Percentiles rank a stretch among this genome's conserved stretches.
These are phyloP conservation scores for Nakazawaea peltata DNA, from an alignment of 805 yeast species.

Conservation along the genomic window DNA sequence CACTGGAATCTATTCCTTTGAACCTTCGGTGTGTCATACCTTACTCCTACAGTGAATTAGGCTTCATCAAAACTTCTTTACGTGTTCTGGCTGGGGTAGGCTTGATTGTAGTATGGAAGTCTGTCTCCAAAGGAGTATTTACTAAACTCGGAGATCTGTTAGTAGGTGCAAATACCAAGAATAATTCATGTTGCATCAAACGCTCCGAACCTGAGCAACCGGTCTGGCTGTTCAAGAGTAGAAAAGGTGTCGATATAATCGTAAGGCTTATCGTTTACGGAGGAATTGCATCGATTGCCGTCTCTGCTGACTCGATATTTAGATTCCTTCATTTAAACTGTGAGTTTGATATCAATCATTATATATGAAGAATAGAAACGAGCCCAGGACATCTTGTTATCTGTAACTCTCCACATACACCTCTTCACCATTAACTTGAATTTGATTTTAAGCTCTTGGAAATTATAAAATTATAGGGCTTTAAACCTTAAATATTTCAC, in stretches of 20 bases:
- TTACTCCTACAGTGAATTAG: slow-evolving; percentile 32
- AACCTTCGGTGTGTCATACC: slow-evolving; percentile 25
- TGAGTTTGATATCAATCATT: slow-evolving; percentile 1
- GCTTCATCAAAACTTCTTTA: slow-evolving; percentile 29
- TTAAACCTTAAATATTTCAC: too few relatives aligned
- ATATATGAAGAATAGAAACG: slow-evolving; percentile 1
- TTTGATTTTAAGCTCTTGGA: too few relatives aligned
- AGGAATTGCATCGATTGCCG: slow-evolving; percentile 61
- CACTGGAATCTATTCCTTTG: slow-evolving; percentile 1
- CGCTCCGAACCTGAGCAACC: too few relatives aligned
- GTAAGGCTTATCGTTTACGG: slow-evolving; percentile 75
- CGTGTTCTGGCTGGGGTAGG: slow-evolving; percentile 58
- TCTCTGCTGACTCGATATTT: slow-evolving; percentile 28
- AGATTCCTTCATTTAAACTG: slow-evolving; percentile 7
- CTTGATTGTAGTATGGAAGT: slow-evolving; percentile 66
- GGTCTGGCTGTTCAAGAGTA: slow-evolving; percentile 45
- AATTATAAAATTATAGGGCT: too few relatives aligned
- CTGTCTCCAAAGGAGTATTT: slow-evolving; percentile 59
- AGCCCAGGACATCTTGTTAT: too few relatives aligned
- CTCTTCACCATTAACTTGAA: too few relatives aligned
- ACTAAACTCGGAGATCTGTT: slow-evolving; percentile 51
- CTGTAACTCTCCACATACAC: too few relatives aligned
- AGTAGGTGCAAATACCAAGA: slow-evolving; percentile 14
- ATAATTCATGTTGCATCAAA: too few relatives aligned
- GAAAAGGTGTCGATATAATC: slow-evolving; percentile 69